These are phyloP conservation scores for Fraxinus sp. DNA, from an alignment of 305 asterid genomes.

Conservation along the genomic window DNA sequence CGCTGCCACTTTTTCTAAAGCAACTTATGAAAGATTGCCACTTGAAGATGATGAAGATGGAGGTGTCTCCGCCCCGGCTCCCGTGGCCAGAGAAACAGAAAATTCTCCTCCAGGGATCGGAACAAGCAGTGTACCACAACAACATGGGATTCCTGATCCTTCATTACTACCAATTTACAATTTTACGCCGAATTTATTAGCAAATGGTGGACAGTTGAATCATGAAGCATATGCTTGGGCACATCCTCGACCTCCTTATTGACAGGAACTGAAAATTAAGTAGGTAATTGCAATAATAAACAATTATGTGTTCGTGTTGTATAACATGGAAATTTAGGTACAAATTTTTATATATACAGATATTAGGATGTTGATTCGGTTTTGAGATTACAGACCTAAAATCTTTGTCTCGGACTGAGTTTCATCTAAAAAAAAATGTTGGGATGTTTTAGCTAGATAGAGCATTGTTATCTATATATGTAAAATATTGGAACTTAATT, in stretches of 20 bases:
- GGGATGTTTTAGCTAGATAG: not conserved
- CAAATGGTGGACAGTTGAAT: constrained; percentile 11
- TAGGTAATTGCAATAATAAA: not conserved
- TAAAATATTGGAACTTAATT: not conserved
- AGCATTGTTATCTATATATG: not conserved
- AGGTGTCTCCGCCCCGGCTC: not conserved
- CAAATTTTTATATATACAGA: not conserved
- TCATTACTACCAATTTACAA: constrained; percentile 1
- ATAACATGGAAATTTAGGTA: not conserved
- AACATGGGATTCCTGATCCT: constrained; percentile 3
- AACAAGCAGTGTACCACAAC: not conserved
- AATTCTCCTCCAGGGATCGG: not conserved
- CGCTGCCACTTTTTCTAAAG: constrained; percentile 20
- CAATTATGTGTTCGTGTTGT: not conserved
- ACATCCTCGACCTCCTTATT: constrained; percentile 9
- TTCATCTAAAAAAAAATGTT: not conserved
- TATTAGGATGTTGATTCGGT: not conserved
- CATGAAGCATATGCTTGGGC: constrained; percentile 21
- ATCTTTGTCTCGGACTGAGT: not conserved
- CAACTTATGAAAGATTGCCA: constrained; percentile 19
- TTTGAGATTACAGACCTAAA: not conserved
- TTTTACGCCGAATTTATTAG: constrained; percentile 4
- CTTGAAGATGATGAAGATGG: constrained; percentile 15
- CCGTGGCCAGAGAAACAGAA: not conserved
- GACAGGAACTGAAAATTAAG: not conserved